Evolutionary conservation across 2,329 filamentous ascomycete species (phyloP).

Genomic region (Biscogniauxia mediterranea): DNA sequence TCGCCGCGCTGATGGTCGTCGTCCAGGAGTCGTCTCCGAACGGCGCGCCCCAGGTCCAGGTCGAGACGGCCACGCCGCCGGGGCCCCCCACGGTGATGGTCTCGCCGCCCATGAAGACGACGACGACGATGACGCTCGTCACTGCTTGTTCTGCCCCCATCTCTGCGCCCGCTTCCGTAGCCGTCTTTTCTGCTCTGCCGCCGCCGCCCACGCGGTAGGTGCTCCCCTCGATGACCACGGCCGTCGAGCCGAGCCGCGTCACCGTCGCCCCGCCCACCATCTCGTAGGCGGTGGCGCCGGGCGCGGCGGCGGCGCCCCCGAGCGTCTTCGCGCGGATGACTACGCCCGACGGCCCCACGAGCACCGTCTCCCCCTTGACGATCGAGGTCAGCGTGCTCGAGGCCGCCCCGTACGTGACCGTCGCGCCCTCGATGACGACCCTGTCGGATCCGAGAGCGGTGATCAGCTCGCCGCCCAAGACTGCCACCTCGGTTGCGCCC

Average conservation of each 20-base stretch:
- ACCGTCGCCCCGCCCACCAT: constrained; percentile 54
- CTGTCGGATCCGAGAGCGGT: constrained; percentile 42
- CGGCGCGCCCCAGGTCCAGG: constrained; percentile 45
- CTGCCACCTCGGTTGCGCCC: constrained; percentile 41
- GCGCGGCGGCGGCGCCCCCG: constrained; percentile 39
- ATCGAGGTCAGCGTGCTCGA: constrained; percentile 35
- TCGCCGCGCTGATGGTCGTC: constrained; percentile 38
- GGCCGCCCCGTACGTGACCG: constrained; percentile 44
- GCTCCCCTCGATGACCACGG: constrained; percentile 48
- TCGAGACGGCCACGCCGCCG: constrained; percentile 46
- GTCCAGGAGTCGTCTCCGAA: constrained; percentile 38
- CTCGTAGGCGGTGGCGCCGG: constrained; percentile 40
- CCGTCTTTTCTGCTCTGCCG: constrained; percentile 21
- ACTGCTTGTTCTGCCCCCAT: constrained; percentile 37
- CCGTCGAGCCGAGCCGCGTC: constrained; percentile 46
- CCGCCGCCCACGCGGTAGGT: constrained; percentile 52
- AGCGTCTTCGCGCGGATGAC: constrained; percentile 40
- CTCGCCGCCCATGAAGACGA: constrained; percentile 31
- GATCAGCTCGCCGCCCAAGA: constrained; percentile 48
- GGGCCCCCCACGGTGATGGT: constrained; percentile 52
- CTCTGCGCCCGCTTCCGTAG: constrained; percentile 35
- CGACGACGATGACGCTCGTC: no score
- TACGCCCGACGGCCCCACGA: constrained; percentile 47
- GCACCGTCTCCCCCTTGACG: constrained; percentile 51
- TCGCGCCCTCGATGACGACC: constrained; percentile 42